Evolutionary conservation across 306 rosid species (phyloP).

Genomic region (Coriaria nepalensis): DNA sequence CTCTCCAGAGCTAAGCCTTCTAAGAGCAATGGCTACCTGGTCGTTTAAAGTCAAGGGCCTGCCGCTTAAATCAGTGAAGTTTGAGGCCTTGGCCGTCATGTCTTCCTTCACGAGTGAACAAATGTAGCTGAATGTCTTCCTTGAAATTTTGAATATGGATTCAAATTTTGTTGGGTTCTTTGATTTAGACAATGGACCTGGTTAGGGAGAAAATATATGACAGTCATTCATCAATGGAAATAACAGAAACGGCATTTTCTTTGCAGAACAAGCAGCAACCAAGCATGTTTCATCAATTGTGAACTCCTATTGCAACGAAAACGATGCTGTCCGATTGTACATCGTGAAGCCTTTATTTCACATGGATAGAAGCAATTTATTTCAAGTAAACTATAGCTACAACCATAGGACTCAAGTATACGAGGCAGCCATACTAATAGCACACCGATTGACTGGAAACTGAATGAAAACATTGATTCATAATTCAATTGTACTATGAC

Average conservation of each 20-base stretch:
- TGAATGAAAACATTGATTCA: too few relatives aligned
- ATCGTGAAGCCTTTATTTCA: neutral
- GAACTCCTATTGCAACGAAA: too few relatives aligned
- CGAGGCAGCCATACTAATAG: too few relatives aligned
- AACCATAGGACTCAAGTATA: neutral
- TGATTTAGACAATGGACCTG: slow-evolving; percentile 56
- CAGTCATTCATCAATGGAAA: slow-evolving; percentile 3
- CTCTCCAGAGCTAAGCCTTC: slow-evolving; percentile 86
- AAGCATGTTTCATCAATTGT: too few relatives aligned
- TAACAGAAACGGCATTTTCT: too few relatives aligned
- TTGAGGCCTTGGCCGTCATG: slow-evolving; percentile 46
- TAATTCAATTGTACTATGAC: too few relatives aligned
- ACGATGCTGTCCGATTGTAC: too few relatives aligned
- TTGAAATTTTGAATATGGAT: slow-evolving; percentile 62
- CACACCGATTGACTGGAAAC: too few relatives aligned
- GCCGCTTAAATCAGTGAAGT: slow-evolving; percentile 32
- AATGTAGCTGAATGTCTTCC: slow-evolving; percentile 70
- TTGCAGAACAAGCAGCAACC: too few relatives aligned
- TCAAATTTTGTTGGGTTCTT: slow-evolving; percentile 44
- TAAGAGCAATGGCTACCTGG: slow-evolving; percentile 79
- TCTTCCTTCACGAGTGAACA: slow-evolving; percentile 70
- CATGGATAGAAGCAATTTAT: neutral
- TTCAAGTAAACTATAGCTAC: neutral
- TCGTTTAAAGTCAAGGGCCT: slow-evolving; percentile 51
- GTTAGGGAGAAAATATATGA: slow-evolving; percentile 15